These are phyloP conservation scores for Xylaria sp. DNA, from an alignment of 2,329 filamentous ascomycete genomes.

Conservation along the genomic window DNA sequence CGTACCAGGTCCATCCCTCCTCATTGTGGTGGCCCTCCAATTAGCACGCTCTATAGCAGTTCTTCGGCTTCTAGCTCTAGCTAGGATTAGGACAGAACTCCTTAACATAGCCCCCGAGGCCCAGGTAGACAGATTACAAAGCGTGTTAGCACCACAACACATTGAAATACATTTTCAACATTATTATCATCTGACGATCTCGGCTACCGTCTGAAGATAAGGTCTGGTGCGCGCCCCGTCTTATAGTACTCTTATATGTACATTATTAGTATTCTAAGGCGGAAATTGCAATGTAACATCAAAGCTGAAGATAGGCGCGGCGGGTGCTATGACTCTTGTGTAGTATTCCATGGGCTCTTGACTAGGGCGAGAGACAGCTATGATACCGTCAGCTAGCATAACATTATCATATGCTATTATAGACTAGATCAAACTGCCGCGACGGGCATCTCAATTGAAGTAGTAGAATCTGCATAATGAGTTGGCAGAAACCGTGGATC, in stretches of 20 bases:
- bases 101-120: background rate
- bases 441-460: background rate
- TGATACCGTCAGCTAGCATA: background rate
- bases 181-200: background rate
- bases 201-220: background rate
- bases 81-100: background rate
- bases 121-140: background rate
- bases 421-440: background rate
- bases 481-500: background rate
- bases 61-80: background rate
- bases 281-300: background rate
- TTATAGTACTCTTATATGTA: background rate
- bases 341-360: background rate
- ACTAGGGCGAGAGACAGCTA: background rate
- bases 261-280: background rate
- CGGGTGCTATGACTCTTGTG: background rate
- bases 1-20: too few relatives aligned
- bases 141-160: background rate
- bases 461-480: background rate
- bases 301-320: background rate
- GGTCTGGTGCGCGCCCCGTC: background rate
- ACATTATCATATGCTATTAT: background rate
- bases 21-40: background rate
- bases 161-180: background rate
- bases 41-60: background rate